These are phyloP conservation scores for Paragyromitra xinjiangensis DNA, from an alignment of 495 filamentous ascomycete genomes.

Conservation along the genomic window DNA sequence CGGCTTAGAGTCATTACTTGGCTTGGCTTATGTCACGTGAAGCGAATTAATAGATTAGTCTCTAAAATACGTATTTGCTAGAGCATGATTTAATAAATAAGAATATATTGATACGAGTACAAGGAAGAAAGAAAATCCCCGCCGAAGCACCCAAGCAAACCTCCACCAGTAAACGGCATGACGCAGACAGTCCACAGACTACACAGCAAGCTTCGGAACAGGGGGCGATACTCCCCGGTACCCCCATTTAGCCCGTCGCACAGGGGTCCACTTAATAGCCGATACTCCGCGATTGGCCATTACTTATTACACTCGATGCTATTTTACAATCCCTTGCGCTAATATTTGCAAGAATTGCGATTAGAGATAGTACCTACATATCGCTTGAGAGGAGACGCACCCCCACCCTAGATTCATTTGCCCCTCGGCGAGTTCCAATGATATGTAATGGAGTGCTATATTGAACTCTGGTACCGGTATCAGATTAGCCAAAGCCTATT, in stretches of 20 bases:
- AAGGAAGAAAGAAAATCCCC: not conserved
- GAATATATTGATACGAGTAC: too few species aligned
- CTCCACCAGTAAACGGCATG: not conserved
- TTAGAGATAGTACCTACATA: not conserved
- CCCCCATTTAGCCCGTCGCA: not conserved
- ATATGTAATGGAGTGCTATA: not conserved
- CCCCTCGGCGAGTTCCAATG: not conserved
- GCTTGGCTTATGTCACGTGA: too few species aligned
- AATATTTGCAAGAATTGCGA: not conserved
- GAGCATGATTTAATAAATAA: too few species aligned
- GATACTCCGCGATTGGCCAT: conserved; percentile 20
- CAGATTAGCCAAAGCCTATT: not conserved
- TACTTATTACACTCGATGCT: not conserved
- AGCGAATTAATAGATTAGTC: too few species aligned
- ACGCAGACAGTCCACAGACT: too few species aligned
- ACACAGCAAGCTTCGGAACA: not conserved
- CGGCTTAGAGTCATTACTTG: too few species aligned
- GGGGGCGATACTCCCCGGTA: conserved; percentile 9
- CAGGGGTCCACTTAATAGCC: not conserved
- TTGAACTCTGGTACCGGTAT: not conserved
- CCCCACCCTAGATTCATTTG: not conserved
- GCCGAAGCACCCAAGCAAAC: not conserved
- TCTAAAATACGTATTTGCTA: too few species aligned
- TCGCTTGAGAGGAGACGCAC: not conserved
- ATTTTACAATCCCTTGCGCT: not conserved